Conservation (phyloP, 2,329 filamentous ascomycete genomes). For the Seiridium unicorne region DNA sequence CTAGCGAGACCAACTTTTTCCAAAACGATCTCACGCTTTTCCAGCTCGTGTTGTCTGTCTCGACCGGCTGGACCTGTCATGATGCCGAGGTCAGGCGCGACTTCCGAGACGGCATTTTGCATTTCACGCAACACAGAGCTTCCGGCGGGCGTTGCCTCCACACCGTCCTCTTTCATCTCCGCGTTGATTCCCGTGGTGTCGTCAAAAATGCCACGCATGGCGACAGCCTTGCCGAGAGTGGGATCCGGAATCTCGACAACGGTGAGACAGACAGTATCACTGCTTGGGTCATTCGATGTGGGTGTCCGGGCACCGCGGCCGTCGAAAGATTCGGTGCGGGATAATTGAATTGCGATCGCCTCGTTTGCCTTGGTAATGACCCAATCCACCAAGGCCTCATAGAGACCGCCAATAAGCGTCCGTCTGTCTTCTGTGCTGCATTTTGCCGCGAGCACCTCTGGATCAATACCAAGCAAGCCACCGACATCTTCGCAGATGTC, state of each 20-base stretch:
- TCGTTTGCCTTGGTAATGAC: constrained; percentile 86
- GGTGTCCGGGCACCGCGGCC: constrained; percentile 63
- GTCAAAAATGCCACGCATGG: constrained; percentile 88
- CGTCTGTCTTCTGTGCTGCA: constrained; percentile 83
- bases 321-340: constrained; percentile 64
- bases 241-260: constrained; percentile 83
- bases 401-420: constrained; percentile 80
- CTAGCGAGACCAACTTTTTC: constrained; percentile 84
- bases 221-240: constrained; percentile 80
- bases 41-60: constrained; percentile 75
- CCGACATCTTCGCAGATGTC: constrained; percentile 88
- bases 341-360: constrained; percentile 75
- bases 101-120: constrained; percentile 75
- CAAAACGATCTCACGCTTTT: constrained; percentile 78
- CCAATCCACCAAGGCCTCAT: constrained; percentile 94
- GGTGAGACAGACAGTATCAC: constrained; percentile 85
- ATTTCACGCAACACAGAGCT: constrained; percentile 85
- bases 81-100: constrained; percentile 76
- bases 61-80: constrained; percentile 64
- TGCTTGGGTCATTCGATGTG: constrained; percentile 66
- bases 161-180: constrained; percentile 95
- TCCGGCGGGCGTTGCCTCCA: constrained; percentile 71
- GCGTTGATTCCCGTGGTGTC: constrained; percentile 89
- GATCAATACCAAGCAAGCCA: constrained; percentile 81
- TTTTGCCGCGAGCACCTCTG: constrained; percentile 74